A percentile compares a stretch with the other conserved stretches of the same genome.
Conservation (phyloP, 495 filamentous ascomycete genomes). For the Penicillium cinerascens region DNA sequence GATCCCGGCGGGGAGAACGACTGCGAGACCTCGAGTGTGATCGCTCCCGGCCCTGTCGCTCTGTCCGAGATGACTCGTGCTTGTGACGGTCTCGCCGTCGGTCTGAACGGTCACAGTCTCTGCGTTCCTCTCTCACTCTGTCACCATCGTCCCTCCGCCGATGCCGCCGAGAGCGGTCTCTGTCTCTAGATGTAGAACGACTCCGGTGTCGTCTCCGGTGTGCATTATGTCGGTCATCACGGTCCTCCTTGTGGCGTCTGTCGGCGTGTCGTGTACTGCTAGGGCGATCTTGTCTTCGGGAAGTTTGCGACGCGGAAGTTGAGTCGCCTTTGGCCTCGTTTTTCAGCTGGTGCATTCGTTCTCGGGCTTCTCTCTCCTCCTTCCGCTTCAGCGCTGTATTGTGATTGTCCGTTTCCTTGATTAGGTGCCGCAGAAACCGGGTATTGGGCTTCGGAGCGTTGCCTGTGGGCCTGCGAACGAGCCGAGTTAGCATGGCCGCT, state of each 20-base stretch:
- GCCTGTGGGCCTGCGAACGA: constrained; percentile 42
- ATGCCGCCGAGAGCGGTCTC: constrained; percentile 29
- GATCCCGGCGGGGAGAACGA: constrained; percentile 29
- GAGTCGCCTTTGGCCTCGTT: constrained; percentile 20
- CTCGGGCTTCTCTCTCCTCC: constrained; percentile 65
- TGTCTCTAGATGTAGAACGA: constrained; percentile 27
- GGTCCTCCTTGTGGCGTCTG: constrained; percentile 13
- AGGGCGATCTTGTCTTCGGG: constrained; percentile 15
- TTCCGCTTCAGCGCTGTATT: constrained; percentile 83
- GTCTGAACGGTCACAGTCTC: constrained; percentile 17
- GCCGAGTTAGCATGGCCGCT: constrained; percentile 1
- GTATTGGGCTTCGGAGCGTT: constrained; percentile 88
- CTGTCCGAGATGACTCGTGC: constrained; percentile 15
- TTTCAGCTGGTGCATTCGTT: constrained; percentile 51
- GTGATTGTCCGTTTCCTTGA: constrained; percentile 83
- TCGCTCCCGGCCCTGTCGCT: constrained; percentile 16
- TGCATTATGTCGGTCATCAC: constrained; percentile 15
- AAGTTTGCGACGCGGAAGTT: constrained; percentile 29
- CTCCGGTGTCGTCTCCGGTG: constrained; percentile 30
- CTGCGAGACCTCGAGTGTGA: constrained; percentile 36
- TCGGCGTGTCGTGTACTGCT: constrained; percentile 16
- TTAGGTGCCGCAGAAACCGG: constrained; percentile 80
- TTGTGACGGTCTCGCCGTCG: constrained; percentile 10
- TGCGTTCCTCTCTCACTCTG: constrained; percentile 14
- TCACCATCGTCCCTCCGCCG: constrained; percentile 21